Conservation (phyloP, 768 basidiomycete genomes). For the Psilocybe subaeruginosa region DNA sequence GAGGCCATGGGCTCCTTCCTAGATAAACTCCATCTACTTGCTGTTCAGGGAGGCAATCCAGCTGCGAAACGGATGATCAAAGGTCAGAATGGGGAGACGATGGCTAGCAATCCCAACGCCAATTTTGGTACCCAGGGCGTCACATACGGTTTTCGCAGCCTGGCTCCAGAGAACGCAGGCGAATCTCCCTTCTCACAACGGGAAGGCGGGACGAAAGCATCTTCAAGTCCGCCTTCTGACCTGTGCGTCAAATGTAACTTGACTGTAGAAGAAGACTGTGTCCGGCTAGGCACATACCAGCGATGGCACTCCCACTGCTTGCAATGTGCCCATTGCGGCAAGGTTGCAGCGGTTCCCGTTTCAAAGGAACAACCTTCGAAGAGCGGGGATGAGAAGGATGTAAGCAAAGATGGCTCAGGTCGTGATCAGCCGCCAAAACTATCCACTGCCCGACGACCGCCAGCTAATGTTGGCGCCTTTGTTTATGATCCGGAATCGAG, state of each 20-base stretch:
- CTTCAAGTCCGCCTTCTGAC: constrained; percentile 83
- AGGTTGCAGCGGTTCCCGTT: constrained; percentile 64
- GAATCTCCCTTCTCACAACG: constrained; percentile 76
- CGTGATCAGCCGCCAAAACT: constrained; percentile 56
- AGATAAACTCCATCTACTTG: constrained; percentile 90
- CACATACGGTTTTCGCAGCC: constrained; percentile 90
- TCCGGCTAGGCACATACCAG: constrained; percentile 92
- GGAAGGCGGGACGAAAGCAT: constrained; percentile 52
- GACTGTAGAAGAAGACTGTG: constrained; percentile 98
- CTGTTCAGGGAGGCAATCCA: constrained; percentile 83
- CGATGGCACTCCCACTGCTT: constrained; percentile 97
- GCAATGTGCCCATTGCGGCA: constrained; percentile 82
- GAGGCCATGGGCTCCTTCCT: constrained; percentile 90
- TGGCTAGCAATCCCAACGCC: constrained; percentile 40
- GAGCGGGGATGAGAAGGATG: constrained; percentile 54
- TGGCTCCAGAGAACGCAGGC: constrained; percentile 90
- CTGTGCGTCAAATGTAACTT: constrained; percentile 86
- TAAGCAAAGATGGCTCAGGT: constrained; percentile 24
- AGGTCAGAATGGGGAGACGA: constrained; percentile 68
- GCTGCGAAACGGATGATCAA: constrained; percentile 76
- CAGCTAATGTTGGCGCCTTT: constrained; percentile 81
- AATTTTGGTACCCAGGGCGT: constrained; percentile 85
- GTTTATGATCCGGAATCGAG: constrained; percentile 73
- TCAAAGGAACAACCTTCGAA: constrained; percentile 58
- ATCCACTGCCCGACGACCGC: constrained; percentile 69